Conservation (phyloP, 2,329 filamentous ascomycete genomes). For the Alternaria sp. region DNA sequence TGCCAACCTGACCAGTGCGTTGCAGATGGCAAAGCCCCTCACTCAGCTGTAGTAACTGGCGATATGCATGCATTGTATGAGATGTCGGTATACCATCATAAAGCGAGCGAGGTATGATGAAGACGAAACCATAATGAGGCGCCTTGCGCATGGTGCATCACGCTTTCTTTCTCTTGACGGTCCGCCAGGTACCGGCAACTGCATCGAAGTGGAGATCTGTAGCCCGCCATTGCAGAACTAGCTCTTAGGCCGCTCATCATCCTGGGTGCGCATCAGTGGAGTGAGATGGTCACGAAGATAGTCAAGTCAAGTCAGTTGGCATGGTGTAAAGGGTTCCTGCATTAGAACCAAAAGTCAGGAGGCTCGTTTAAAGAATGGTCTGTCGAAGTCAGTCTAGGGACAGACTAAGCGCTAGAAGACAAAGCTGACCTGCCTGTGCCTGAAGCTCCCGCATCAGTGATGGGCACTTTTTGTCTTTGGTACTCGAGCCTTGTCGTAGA, state of each 20-base stretch:
- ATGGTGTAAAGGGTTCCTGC: slow-evolving; percentile 16
- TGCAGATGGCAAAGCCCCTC: slow-evolving; percentile 4
- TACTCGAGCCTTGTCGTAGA: neutral
- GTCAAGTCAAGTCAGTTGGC: neutral
- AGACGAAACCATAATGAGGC: neutral
- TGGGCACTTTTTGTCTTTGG: neutral
- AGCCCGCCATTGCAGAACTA: neutral
- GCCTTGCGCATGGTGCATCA: neutral
- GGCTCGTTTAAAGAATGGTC: neutral
- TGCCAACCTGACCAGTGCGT: slow-evolving; percentile 12
- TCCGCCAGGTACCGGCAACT: neutral
- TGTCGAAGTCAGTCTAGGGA: slow-evolving; percentile 1
- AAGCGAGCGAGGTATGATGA: neutral
- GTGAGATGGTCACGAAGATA: neutral
- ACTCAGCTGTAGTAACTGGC: neutral
- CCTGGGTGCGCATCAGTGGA: slow-evolving; percentile 4
- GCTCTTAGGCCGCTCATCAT: neutral
- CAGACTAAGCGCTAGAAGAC: neutral
- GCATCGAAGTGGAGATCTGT: neutral
- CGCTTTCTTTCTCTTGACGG: neutral
- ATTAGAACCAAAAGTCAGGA: slow-evolving; percentile 6
- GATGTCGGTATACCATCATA: neutral
- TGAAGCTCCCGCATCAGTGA: neutral
- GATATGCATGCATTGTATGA: neutral
- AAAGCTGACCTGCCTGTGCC: slow-evolving; percentile 1